These are phyloP conservation scores for Sporothrix curviconia DNA, from an alignment of 2,329 filamentous ascomycete species.

Conservation along the genomic window DNA sequence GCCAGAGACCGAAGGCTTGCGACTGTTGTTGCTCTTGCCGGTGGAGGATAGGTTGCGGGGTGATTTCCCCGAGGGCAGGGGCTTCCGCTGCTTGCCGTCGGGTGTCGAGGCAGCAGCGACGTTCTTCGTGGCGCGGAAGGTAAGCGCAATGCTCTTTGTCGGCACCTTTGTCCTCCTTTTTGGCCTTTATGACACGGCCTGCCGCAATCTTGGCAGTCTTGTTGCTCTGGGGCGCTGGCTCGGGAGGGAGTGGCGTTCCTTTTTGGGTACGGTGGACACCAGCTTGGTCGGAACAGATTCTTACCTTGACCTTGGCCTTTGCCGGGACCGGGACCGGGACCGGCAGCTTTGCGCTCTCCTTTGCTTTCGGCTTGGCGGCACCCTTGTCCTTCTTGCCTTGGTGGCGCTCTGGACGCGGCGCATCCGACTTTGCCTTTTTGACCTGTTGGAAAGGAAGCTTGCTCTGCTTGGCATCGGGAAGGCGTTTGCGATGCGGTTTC, in stretches of 20 bases:
- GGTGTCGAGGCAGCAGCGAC: conserved; percentile 21
- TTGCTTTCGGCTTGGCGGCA: neutral
- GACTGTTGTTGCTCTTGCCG: neutral
- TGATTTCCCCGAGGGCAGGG: neutral
- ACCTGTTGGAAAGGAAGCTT: conserved; percentile 38
- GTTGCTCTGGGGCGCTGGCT: conserved; percentile 22
- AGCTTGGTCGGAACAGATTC: conserved; percentile 11
- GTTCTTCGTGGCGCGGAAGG: conserved; percentile 41
- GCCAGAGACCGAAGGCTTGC: neutral
- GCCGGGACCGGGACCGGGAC: no score
- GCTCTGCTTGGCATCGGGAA: conserved; percentile 44
- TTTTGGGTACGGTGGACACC: conserved; percentile 6
- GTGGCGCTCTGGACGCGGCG: neutral
- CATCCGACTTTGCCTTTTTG: conserved; percentile 11
- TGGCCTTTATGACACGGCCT: conserved; percentile 29
- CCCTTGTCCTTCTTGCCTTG: neutral
- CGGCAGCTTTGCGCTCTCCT: neutral
- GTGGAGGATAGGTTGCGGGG: neutral
- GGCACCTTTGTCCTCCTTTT: conserved; percentile 24
- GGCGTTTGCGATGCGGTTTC: conserved; percentile 33
- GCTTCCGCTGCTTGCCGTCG: conserved; percentile 11
- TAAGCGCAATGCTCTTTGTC: conserved; percentile 28
- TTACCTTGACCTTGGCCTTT: neutral
- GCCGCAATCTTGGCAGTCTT: conserved; percentile 30
- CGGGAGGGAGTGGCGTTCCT: neutral